Conservation (phyloP, 176 grass and related monocot species). For the maize (Zea mays) region DNA sequence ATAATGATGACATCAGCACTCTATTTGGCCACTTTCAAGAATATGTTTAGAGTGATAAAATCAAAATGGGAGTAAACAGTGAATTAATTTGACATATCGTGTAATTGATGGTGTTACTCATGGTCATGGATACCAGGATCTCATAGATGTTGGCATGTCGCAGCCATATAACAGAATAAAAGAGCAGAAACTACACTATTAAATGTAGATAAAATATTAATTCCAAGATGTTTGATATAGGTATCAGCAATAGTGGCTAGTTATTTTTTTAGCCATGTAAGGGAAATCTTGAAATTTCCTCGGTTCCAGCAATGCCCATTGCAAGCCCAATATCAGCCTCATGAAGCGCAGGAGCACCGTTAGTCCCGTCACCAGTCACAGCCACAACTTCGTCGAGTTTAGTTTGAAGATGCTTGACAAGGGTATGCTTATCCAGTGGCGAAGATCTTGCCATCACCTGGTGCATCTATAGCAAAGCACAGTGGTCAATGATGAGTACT, state of each 20-base stretch:
- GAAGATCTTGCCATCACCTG: constrained; percentile 98
- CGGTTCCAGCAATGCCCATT: constrained; percentile 93
- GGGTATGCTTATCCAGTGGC: constrained; percentile 88
- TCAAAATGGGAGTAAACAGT: constrained; percentile 14
- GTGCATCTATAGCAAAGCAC: constrained; percentile 38
- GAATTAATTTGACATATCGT: neutral
- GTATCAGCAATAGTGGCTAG: neutral
- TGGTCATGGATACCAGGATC: constrained; percentile 5
- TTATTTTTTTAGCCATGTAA: constrained; percentile 7
- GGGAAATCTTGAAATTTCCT: constrained; percentile 48
- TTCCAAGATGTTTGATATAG: constrained; percentile 12
- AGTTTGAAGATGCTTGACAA: constrained; percentile 92
- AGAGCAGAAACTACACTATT: neutral
- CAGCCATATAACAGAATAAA: neutral
- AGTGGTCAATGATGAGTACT: constrained; percentile 5
- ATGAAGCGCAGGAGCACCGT: too few species aligned
- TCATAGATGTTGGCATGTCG: constrained; percentile 3
- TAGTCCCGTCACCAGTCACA: too few species aligned
- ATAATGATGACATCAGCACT: too few species aligned
- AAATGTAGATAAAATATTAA: neutral
- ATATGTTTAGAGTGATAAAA: constrained; percentile 15
- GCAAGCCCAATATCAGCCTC: constrained; percentile 95
- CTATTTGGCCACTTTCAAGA: too few species aligned
- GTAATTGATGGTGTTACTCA: constrained; percentile 17
- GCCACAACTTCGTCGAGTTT: too few species aligned